Evolutionary conservation across 1,139 yeast species (phyloP).

Genomic region (Saccharomyces uvarum): DNA sequence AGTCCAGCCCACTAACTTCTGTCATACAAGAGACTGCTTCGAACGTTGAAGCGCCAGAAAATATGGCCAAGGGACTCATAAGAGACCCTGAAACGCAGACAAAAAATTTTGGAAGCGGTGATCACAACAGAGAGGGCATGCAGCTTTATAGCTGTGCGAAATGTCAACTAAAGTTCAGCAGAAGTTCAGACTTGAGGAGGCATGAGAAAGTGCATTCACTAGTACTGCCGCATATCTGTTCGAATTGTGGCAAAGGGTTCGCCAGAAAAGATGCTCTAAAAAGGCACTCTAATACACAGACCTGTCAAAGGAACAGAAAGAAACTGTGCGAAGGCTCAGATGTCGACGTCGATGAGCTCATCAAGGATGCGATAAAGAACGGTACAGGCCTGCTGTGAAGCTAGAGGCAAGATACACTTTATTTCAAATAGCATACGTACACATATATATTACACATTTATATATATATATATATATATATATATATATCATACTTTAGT

Average conservation of each 20-base stretch:
- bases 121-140: neutral
- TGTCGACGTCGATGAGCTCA: conserved; percentile 22
- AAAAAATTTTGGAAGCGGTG: neutral
- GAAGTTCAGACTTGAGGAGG: conserved; percentile 28
- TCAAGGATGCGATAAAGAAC: conserved; percentile 20
- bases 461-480: neutral
- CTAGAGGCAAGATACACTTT: conserved; percentile 5
- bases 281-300: conserved; percentile 62
- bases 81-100: neutral
- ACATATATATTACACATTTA: no score
- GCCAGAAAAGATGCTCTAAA: conserved; percentile 76
- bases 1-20: conserved; percentile 9
- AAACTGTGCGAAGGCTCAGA: conserved; percentile 32
- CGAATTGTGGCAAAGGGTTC: conserved; percentile 71
- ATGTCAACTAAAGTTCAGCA: conserved; percentile 27
- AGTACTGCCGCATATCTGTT: conserved; percentile 46
- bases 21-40: neutral
- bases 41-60: neutral
- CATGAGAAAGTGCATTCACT: conserved; percentile 29
- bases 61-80: neutral
- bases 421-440: neutral
- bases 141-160: conserved; percentile 19
- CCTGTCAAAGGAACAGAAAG: conserved; percentile 64
- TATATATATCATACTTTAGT: neutral
- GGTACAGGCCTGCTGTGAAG: conserved; percentile 11